phyloP scores from a whole-genome alignment of 805 yeast genomes.

The Saturnispora kantuleensis region DNA sequence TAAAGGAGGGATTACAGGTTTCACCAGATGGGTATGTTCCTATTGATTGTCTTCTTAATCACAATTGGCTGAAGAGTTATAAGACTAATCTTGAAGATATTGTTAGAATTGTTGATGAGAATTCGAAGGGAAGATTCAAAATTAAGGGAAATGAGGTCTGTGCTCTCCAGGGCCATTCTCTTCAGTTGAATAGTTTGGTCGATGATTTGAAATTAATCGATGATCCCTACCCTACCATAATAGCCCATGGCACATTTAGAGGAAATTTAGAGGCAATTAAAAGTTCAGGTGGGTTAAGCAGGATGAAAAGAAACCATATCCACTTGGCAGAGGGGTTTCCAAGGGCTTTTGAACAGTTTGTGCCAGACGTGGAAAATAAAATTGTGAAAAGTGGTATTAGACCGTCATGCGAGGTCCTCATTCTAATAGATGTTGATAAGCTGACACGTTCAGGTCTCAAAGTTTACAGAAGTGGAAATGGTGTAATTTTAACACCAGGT shows the following conservation, averaged over 20 bases:
- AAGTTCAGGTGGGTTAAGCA: slow-evolving; percentile 46
- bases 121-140: slow-evolving; percentile 65
- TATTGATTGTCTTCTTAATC: slow-evolving; percentile 42
- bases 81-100: slow-evolving; percentile 50
- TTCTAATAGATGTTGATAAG: slow-evolving; percentile 49
- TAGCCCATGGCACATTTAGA: slow-evolving; percentile 74
- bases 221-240: slow-evolving; percentile 35
- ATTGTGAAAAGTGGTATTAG: slow-evolving; percentile 68
- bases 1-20: slow-evolving; percentile 52
- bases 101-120: slow-evolving; percentile 45
- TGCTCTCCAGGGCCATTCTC: slow-evolving; percentile 91
- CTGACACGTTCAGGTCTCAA: slow-evolving; percentile 35
- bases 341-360: slow-evolving; percentile 17
- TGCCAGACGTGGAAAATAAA: not conserved
- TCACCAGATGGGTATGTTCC: slow-evolving; percentile 59
- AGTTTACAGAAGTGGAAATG: slow-evolving; percentile 59
- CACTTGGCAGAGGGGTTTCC: slow-evolving; percentile 67
- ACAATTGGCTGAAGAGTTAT: slow-evolving; percentile 48
- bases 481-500: slow-evolving; percentile 65
- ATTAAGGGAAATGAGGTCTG: slow-evolving; percentile 40
- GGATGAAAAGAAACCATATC: slow-evolving; percentile 74
- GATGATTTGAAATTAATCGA: slow-evolving; percentile 18
- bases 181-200: slow-evolving; percentile 21
- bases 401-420: slow-evolving; percentile 41
- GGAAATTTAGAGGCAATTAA: slow-evolving; percentile 39